Percentiles rank a stretch among this genome's conserved stretches.
Conservation (phyloP, 2,329 filamentous ascomycete species). For the Sporothrix humicola region DNA sequence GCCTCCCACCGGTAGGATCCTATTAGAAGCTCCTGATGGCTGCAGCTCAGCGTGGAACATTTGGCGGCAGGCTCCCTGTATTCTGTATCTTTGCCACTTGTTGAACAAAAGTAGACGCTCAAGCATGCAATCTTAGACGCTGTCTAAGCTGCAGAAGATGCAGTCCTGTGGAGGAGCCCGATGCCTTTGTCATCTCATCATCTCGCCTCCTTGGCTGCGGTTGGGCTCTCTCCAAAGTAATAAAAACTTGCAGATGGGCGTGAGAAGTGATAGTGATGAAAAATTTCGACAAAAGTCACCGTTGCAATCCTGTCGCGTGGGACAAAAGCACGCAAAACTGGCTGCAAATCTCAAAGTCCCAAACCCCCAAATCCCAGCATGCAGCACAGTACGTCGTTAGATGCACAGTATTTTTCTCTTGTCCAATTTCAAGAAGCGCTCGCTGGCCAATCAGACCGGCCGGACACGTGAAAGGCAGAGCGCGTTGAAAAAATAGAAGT, state of each 20-base stretch:
- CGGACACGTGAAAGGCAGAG: slow-evolving; percentile 18
- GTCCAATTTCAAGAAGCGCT: slow-evolving; percentile 24
- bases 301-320: slow-evolving; percentile 22
- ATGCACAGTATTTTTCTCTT: slow-evolving; percentile 19
- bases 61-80: neutral
- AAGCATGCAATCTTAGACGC: neutral
- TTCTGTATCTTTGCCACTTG: neutral
- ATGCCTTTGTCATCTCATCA: slow-evolving; percentile 1
- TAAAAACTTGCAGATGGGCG: slow-evolving; percentile 13
- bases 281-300: neutral
- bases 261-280: slow-evolving; percentile 1
- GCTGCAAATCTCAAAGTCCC: neutral
- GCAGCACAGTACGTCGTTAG: neutral
- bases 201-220: neutral
- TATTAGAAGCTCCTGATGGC: neutral
- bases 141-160: neutral
- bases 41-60: neutral
- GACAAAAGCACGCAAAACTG: slow-evolving; percentile 15
- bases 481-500: slow-evolving; percentile 10
- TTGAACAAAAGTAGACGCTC: neutral
- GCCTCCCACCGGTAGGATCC: neutral
- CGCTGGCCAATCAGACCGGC: slow-evolving; percentile 15
- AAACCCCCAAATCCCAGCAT: neutral
- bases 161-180: neutral
- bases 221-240: neutral